Percentiles rank a stretch among this genome's conserved stretches.
phyloP scores from a whole-genome alignment of 805 yeast species.

The Yarrowia sp. region DNA sequence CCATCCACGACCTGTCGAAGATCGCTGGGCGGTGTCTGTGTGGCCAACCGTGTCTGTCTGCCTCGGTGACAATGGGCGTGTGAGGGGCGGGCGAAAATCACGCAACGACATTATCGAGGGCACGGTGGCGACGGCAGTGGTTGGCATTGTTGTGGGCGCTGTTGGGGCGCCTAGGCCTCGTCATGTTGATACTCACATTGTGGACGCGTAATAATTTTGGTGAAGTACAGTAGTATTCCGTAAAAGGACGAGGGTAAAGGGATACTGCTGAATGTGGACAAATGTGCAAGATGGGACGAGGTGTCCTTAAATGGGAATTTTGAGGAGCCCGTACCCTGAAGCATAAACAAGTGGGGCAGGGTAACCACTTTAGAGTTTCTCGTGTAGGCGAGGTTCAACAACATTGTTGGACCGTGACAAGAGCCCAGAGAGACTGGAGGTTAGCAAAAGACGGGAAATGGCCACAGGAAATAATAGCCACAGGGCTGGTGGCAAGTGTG shows the following conservation, averaged over 20 bases:
- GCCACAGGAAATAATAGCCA: background rate
- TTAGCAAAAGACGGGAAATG: background rate
- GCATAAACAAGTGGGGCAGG: slow-evolving; percentile 21
- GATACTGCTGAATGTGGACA: slow-evolving; percentile 25
- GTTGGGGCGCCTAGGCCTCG: background rate
- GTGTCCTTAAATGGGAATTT: slow-evolving; percentile 24
- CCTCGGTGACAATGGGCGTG: background rate
- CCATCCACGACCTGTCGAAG: background rate
- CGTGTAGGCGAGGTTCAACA: background rate
- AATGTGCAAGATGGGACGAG: slow-evolving; percentile 18
- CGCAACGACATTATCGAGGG: background rate
- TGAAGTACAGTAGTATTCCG: slow-evolving; percentile 23
- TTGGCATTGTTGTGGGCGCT: background rate
- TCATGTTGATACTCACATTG: slow-evolving; percentile 21
- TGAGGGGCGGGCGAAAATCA: background rate
- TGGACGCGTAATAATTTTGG: slow-evolving; percentile 23
- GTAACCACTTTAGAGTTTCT: background rate
- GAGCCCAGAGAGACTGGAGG: background rate
- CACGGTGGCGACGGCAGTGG: background rate
- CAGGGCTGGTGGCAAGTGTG: too few species aligned
- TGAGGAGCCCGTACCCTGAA: slow-evolving; percentile 18
- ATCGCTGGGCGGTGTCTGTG: too few species aligned
- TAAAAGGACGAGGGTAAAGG: slow-evolving; percentile 25
- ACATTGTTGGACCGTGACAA: background rate
- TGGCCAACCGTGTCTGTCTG: too few species aligned